These are phyloP conservation scores for Oryza glumipatula DNA, from an alignment of 176 grass and related monocot genomes.

Conservation along the genomic window DNA sequence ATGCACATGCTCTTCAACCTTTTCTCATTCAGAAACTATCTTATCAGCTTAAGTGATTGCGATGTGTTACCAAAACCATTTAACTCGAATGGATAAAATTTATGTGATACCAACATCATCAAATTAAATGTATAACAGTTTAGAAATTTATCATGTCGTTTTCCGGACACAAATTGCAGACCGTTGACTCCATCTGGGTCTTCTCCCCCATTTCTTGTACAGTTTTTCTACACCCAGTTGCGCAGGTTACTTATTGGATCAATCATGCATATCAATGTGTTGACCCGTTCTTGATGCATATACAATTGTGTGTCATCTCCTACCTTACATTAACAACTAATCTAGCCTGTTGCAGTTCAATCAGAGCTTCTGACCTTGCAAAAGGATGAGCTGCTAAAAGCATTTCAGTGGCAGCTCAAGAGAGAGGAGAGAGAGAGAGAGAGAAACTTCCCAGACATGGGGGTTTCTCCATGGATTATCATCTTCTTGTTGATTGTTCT, in stretches of 20 bases:
- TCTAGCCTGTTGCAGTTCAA: slow-evolving; percentile 7
- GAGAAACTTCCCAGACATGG: slow-evolving; percentile 35
- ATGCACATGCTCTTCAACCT: slow-evolving; percentile 29
- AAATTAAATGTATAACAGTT: background rate
- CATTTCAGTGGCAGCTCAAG: slow-evolving; percentile 31
- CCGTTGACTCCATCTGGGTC: slow-evolving; percentile 28
- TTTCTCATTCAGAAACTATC: background rate
- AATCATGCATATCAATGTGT: slow-evolving; percentile 13
- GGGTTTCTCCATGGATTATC: slow-evolving; percentile 33
- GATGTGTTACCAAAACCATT: slow-evolving; percentile 23
- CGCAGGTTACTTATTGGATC: slow-evolving; percentile 11
- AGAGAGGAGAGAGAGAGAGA: background rate
- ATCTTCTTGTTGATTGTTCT: slow-evolving; percentile 38
- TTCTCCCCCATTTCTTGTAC: background rate
- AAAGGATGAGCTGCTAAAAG: slow-evolving; percentile 39
- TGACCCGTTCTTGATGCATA: slow-evolving; percentile 50
- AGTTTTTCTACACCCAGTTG: slow-evolving; percentile 1
- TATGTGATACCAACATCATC: background rate
- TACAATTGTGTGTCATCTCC: slow-evolving; percentile 1
- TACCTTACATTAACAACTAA: slow-evolving; percentile 26
- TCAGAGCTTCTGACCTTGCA: slow-evolving; percentile 25
- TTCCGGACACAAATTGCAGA: slow-evolving; percentile 39
- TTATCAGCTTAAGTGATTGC: background rate
- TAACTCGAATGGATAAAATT: slow-evolving; percentile 1
- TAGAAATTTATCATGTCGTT: background rate